Evolutionary conservation across 1,284 basidiomycete species (phyloP), one percentile per base, ranked within the genome.

Genomic region (Mycena citricolor): DNA sequence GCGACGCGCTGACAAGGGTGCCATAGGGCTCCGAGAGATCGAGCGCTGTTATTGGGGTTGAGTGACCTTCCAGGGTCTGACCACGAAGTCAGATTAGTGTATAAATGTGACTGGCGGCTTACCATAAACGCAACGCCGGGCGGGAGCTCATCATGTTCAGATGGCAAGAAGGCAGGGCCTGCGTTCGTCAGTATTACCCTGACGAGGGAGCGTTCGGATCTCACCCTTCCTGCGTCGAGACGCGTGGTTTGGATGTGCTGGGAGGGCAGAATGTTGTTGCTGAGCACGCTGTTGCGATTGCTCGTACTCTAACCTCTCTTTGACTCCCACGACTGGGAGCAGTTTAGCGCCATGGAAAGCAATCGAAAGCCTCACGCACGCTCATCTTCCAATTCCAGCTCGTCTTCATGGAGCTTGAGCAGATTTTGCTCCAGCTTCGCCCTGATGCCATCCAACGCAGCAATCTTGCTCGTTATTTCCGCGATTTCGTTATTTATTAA

Each of bases 1-100:
- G 81, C 0, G 90, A 85, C 1, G 92, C 86, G 34, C 83, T 91
- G 39, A 99, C 92, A 22, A 97, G 79, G 10, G 86, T 90, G 25
- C 94, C 95, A 59, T 99, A 99, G 8, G 95, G 95, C 61, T 97
- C 94, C 14, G 92, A 93, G 61, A 98, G 93, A 68, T 99, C 95
- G 26, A 99, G 78, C 2, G 92, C 85, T 1, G 85, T 85, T 58
- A 99, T 84, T 2, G 93, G 87, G 0, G 82, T 82, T 1, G 80
- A 71, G 60, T 98, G 94, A 25, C 80, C 82, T 24, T 83, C 74
- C 25, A 98, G 72, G 4, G 91, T 91, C 90, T 94, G 56, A 30
- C 39, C 26, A 49, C 38, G 23, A 14, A 12, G 44, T 29, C 44
- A 42, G 24, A 39, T 28, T 25, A 32, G 31, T 44, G 38, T 16